These are phyloP conservation scores for Candolleomyces efflorescens DNA, from an alignment of 768 basidiomycete species.

Conservation along the genomic window DNA sequence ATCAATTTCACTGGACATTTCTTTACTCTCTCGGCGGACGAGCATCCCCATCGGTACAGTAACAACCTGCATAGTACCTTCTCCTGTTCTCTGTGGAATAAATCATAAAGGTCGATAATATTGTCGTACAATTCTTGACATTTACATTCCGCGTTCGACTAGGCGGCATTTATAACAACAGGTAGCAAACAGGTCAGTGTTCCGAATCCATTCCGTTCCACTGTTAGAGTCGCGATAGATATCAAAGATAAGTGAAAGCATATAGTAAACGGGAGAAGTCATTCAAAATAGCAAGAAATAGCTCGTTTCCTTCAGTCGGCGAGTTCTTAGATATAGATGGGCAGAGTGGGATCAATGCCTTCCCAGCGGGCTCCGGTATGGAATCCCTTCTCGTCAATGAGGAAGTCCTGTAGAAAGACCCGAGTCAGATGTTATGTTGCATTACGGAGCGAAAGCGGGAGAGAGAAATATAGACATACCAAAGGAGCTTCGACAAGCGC, in stretches of 20 bases:
- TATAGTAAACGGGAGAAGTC: background rate
- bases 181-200: too few species aligned
- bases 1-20: too few species aligned
- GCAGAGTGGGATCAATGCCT: slow-evolving; percentile 71
- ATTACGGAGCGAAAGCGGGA: slow-evolving; percentile 1
- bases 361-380: slow-evolving; percentile 69
- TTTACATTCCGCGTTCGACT: too few species aligned
- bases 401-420: slow-evolving; percentile 58
- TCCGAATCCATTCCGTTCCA: too few species aligned
- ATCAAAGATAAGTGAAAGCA: background rate
- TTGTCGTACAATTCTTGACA: too few species aligned
- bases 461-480: slow-evolving; percentile 33
- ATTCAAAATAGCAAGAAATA: background rate
- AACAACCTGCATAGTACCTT: too few species aligned
- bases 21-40: too few species aligned
- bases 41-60: background rate
- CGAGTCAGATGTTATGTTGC: background rate
- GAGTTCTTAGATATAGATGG: slow-evolving; percentile 62
- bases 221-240: too few species aligned
- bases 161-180: too few species aligned
- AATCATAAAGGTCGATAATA: too few species aligned
- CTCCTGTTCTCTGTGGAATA: too few species aligned
- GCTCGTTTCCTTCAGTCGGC: background rate
- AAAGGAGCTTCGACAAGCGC: slow-evolving; percentile 74
- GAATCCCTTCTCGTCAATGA: slow-evolving; percentile 75